phyloP scores from a whole-genome alignment of 441 rosid species.

The Viola pubescens region DNA sequence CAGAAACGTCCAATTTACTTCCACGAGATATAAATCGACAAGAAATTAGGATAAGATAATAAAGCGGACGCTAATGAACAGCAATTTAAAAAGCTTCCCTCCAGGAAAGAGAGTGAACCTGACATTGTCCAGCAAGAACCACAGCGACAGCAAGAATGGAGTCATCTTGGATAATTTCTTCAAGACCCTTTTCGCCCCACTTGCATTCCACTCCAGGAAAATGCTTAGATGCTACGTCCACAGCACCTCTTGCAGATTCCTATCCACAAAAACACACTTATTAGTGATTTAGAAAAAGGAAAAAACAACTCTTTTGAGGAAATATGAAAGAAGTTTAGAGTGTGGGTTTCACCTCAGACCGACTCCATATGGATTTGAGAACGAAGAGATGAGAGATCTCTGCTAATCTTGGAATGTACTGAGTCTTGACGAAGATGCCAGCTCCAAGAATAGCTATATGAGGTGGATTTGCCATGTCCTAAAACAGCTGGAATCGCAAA shows the following conservation, averaged over 20 bases:
- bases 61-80: background rate
- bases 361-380: slow-evolving; percentile 84
- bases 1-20: background rate
- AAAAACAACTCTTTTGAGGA: background rate
- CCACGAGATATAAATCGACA: too few relatives aligned
- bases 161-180: slow-evolving; percentile 54
- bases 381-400: slow-evolving; percentile 73
- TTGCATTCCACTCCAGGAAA: slow-evolving; percentile 69
- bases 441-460: slow-evolving; percentile 76
- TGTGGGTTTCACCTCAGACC: slow-evolving; percentile 45
- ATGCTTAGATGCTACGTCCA: slow-evolving; percentile 66
- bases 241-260: slow-evolving; percentile 82
- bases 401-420: slow-evolving; percentile 76
- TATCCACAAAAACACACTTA: slow-evolving; percentile 9
- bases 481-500: background rate
- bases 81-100: background rate
- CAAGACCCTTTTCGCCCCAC: slow-evolving; percentile 86
- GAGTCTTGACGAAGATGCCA: slow-evolving; percentile 86
- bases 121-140: slow-evolving; percentile 82
- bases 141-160: slow-evolving; percentile 79
- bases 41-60: background rate
- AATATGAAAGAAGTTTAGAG: background rate
- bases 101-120: slow-evolving; percentile 30
- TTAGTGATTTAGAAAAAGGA: background rate
- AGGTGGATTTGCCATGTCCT: slow-evolving; percentile 42